These are phyloP conservation scores for Ogataea ganodermae DNA, from an alignment of 805 yeast species.

Conservation along the genomic window DNA sequence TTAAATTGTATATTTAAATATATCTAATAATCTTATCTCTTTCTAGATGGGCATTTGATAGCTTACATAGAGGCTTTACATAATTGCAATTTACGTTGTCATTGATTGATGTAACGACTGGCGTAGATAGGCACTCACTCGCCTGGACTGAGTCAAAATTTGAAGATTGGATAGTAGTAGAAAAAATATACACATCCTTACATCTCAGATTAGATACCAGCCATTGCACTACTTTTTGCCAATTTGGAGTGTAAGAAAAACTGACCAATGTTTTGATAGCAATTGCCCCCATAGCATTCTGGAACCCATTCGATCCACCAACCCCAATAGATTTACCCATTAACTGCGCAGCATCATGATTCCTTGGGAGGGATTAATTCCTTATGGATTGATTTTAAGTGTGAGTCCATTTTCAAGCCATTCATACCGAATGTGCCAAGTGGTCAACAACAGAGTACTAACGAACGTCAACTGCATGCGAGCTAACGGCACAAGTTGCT, in stretches of 20 bases:
- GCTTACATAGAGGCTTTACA: background rate
- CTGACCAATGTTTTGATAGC: conserved; percentile 5
- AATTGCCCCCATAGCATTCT: background rate
- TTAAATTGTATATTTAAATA: conserved; percentile 13
- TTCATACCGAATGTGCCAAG: too few species aligned
- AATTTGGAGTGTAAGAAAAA: background rate
- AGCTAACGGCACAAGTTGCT: background rate
- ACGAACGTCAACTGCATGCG: background rate
- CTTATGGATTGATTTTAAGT: conserved; percentile 57
- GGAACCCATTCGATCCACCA: background rate
- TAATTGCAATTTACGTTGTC: conserved; percentile 4
- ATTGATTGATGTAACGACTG: background rate
- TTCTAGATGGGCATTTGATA: conserved; percentile 1
- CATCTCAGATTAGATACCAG: background rate
- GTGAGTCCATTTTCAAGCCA: conserved; percentile 39
- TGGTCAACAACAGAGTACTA: background rate
- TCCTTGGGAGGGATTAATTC: conserved; percentile 70
- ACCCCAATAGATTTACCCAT: background rate
- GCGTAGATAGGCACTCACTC: too few species aligned
- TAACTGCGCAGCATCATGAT: conserved; percentile 41
- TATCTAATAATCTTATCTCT: conserved; percentile 13
- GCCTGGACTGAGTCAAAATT: too few species aligned
- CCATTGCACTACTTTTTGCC: background rate
- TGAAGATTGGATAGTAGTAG: too few species aligned
- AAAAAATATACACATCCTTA: background rate